phyloP scores from a whole-genome alignment of 1,284 basidiomycete genomes.

The Ganoderma boninense region DNA sequence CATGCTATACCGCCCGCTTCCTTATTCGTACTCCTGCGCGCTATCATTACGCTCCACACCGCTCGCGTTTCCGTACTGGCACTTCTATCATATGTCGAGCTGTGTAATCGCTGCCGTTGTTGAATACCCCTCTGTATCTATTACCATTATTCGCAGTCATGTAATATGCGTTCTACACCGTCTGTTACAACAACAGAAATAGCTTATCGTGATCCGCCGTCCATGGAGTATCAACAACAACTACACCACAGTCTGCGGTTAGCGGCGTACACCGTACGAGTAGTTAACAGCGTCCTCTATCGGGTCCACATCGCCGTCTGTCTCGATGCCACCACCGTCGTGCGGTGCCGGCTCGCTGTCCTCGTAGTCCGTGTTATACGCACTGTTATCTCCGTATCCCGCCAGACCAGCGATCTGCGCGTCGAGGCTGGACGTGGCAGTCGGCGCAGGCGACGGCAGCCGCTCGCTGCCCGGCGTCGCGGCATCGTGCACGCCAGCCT shows the following conservation, averaged over 20 bases:
- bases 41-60: conserved; percentile 27
- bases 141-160: conserved; percentile 16
- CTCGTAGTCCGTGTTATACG: conserved; percentile 44
- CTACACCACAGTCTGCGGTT: not conserved
- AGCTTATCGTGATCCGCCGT: not conserved
- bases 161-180: conserved; percentile 19
- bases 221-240: not conserved
- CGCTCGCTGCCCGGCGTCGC: conserved; percentile 37
- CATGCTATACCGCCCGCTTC: not conserved
- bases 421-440: conserved; percentile 56
- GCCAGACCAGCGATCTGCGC: conserved; percentile 35
- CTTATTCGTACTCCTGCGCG: not conserved
- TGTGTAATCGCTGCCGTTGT: conserved; percentile 13
- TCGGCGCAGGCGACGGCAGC: conserved; percentile 58
- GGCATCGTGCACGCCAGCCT: conserved; percentile 20
- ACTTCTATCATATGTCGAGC: conserved; percentile 6
- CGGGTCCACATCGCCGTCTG: conserved; percentile 33
- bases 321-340: conserved; percentile 22
- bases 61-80: conserved; percentile 12
- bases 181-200: not conserved
- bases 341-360: conserved; percentile 29
- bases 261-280: conserved; percentile 10
- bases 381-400: conserved; percentile 40
- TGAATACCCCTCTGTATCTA: conserved; percentile 33
- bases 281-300: conserved; percentile 34